These are phyloP conservation scores for Xylaria bambusicola DNA, from an alignment of 495 filamentous ascomycete genomes.

Conservation along the genomic window DNA sequence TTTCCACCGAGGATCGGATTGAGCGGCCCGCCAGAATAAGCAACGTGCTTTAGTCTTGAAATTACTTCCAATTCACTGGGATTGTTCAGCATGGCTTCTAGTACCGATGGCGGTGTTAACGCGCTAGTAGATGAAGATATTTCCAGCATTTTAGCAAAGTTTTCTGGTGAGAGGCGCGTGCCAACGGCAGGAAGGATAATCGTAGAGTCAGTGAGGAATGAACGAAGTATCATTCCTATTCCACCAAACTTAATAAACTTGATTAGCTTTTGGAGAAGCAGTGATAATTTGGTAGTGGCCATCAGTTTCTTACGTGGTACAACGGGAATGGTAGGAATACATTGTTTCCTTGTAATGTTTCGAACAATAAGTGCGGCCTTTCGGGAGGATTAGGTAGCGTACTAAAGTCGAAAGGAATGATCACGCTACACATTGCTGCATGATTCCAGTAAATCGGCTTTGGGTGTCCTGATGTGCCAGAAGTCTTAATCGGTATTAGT, in stretches of 20 bases:
- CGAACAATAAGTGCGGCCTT: slow-evolving; percentile 20
- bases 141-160: slow-evolving; percentile 28
- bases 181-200: slow-evolving; percentile 26
- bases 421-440: slow-evolving; percentile 24
- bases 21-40: slow-evolving; percentile 31
- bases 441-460: slow-evolving; percentile 36
- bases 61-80: slow-evolving; percentile 21
- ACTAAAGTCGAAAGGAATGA: slow-evolving; percentile 20
- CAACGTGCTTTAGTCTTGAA: slow-evolving; percentile 26
- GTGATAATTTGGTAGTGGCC: neutral
- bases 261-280: neutral
- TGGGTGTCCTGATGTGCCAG: slow-evolving; percentile 28
- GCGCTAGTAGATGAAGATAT: slow-evolving; percentile 24
- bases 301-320: slow-evolving; percentile 12
- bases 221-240: slow-evolving; percentile 13
- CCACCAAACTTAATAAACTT: slow-evolving; percentile 7
- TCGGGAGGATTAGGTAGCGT: slow-evolving; percentile 22
- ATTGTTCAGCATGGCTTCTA: slow-evolving; percentile 31
- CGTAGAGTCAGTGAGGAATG: slow-evolving; percentile 12
- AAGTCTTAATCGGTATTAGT: neutral
- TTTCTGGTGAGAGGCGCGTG: slow-evolving; percentile 22
- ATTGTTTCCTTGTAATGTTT: slow-evolving; percentile 9
- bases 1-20: slow-evolving; percentile 27
- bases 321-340: slow-evolving; percentile 9
- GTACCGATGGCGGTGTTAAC: slow-evolving; percentile 25